These are phyloP conservation scores for Blastomyces gilchristii DNA, from an alignment of 2,329 filamentous ascomycete species.

Conservation along the genomic window DNA sequence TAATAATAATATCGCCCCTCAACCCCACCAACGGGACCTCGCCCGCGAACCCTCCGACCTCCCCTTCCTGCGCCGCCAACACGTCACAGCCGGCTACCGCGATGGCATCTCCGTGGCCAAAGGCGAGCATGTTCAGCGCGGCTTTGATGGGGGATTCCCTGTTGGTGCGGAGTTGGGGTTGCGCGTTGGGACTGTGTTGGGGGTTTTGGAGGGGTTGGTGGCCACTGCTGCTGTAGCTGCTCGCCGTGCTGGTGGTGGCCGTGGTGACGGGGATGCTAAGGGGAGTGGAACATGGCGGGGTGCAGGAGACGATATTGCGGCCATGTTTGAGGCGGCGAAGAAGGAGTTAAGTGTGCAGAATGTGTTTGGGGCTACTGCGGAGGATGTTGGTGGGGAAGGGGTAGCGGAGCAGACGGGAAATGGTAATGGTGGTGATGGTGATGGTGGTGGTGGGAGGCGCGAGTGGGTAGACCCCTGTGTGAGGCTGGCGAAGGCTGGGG, in stretches of 20 bases:
- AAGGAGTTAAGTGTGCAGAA: constrained; percentile 13
- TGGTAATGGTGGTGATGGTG: background rate
- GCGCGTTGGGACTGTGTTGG: constrained; percentile 62
- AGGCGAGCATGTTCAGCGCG: constrained; percentile 63
- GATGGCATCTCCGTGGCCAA: constrained; percentile 76
- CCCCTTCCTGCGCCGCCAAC: constrained; percentile 60
- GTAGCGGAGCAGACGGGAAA: constrained; percentile 1
- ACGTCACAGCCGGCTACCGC: constrained; percentile 79
- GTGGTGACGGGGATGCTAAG: constrained; percentile 7
- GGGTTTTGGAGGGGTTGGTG: constrained; percentile 61
- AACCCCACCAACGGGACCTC: background rate
- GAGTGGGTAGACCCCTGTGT: constrained; percentile 7
- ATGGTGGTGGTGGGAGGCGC: background rate
- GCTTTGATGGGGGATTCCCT: constrained; percentile 84
- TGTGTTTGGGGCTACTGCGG: constrained; percentile 12
- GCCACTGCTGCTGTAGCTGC: background rate
- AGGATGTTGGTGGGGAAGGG: background rate
- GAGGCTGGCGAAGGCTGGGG: constrained; percentile 12
- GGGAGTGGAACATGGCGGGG: background rate
- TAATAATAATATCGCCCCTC: background rate
- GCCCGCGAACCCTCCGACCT: constrained; percentile 53
- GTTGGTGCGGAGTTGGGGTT: constrained; percentile 73
- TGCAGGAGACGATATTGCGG: constrained; percentile 17
- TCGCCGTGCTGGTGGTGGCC: background rate
- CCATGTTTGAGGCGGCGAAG: constrained; percentile 22